Base-by-base conservation (phyloP, 352 stramenopile species). In the Globisporangium carolinianum region DNA sequence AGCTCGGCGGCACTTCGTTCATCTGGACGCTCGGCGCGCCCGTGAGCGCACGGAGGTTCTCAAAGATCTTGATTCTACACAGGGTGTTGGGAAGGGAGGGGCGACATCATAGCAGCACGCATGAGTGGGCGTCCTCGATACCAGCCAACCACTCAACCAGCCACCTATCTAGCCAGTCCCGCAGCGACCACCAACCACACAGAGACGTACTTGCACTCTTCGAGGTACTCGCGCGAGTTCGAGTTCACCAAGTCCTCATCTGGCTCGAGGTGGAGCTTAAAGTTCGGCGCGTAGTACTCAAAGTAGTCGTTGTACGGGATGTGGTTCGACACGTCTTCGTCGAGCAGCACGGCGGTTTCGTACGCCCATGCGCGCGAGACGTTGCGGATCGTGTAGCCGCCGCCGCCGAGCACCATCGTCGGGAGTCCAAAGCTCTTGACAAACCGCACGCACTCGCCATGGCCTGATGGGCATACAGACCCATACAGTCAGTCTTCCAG, bases 271-370 rank as follows among this genome's bases (percentile, higher is more conserved):
- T 95, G 86, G 41, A 95, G 64, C 60, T 95, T 95, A 63, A 94
- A 95, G 42, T 72, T 84, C 32, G 86, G 86, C 5, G 81, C 79
- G 72, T 98, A 99, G 76, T 99, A 99, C 73, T 99, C 97, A 75
- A 98, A 99, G 80, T 99, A 99, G 72, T 99, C 95, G 79, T 99
- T 99, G 81, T 98, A 98, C 5, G 97, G 97, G 70, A 99, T 98
- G 9, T 98, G 89, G 62, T 99, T 95, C 3, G 83, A 77, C 8
- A 95, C 73, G 37, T 97, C 79, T 45, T 96, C 89, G 41, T 90
- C 94, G 15, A 97, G 81, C 24, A 98, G 76, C n/a, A 98, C 83
- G 5, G 91, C 87, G 14, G 96, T 98, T 71, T 99, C 96, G 73
- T 98, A 99, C 42, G 92, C 98, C 81, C 83, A 94, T 10, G 69